phyloP scores from a whole-genome alignment of 1,139 yeast genomes.

The Yamadazyma spencermartinsiae region DNA sequence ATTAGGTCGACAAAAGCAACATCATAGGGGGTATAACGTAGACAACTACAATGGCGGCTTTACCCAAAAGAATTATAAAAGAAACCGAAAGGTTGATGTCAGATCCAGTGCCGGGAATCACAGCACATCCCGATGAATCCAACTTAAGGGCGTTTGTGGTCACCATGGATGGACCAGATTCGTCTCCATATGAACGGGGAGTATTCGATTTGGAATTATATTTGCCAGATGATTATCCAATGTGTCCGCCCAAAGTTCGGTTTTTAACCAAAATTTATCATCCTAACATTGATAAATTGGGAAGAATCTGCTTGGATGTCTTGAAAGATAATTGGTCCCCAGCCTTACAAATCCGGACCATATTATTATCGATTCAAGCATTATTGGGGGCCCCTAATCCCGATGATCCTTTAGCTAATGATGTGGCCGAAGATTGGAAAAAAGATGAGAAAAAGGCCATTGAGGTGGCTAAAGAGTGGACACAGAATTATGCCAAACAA shows the following conservation, averaged over 20 bases:
- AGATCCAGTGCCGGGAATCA: conserved; percentile 96
- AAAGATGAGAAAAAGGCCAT: conserved; percentile 80
- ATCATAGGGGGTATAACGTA: background rate
- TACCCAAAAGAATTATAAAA: conserved; percentile 88
- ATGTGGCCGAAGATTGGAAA: conserved; percentile 96
- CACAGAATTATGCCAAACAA: conserved; percentile 57
- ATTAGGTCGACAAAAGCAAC: background rate
- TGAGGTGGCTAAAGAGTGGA: conserved; percentile 87
- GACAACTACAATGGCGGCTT: conserved; percentile 48
- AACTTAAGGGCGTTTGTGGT: conserved; percentile 86
- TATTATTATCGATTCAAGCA: conserved; percentile 88
- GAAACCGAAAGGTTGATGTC: conserved; percentile 90
- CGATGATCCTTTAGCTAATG: conserved; percentile 96
- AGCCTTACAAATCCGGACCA: conserved; percentile 94
- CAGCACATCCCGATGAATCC: conserved; percentile 90
- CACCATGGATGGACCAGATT: conserved; percentile 85
- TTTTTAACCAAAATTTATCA: conserved; percentile 92
- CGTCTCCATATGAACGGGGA: conserved; percentile 83
- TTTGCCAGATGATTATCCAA: conserved; percentile 87
- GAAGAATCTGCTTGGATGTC: conserved; percentile 93
- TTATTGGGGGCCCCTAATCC: conserved; percentile 95
- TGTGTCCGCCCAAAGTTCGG: conserved; percentile 93
- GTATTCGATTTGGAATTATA: conserved; percentile 73
- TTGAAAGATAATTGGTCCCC: conserved; percentile 96
- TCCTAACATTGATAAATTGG: conserved; percentile 93